Evolutionary conservation across 306 rosid genomes (phyloP), one percentile per base, ranked within the genome.

Genomic region (Medicago lupulina): DNA sequence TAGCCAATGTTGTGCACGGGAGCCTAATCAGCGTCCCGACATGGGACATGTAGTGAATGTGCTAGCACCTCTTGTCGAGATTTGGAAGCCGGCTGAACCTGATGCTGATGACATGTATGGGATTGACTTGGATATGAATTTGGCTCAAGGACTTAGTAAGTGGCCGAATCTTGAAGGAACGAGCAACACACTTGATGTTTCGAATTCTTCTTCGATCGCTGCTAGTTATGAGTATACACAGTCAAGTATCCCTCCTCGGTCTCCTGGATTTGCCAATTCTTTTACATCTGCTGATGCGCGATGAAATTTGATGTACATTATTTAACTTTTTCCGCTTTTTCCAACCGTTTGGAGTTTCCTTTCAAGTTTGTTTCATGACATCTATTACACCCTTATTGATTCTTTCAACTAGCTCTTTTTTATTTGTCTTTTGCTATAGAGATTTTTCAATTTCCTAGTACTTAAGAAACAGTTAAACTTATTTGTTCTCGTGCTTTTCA

Each of bases 21-120:
- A 94, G 87, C 89, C 97, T 0, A 51, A 86, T 79, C 96, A 92
- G 78, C 89, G 98, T 14, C 98, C 98, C 0, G 98, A 94, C 51
- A 92, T 94, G 91, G 74, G 96, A 25, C 93, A 92, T 53, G 90
- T 84, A 4, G 98, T 94, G 80, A 92, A 87, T 67, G 97, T 87
- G 49, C 78, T 94, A 18, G 85, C 95, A 0, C 91, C 97, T 9
- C 96, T 92, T 28, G 85, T 92, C 6, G 95, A 92, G 80, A 80
- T 87, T 13, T 92, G 98, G 98, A 92, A 90, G 81, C 98, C 97
- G 2, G 4, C 90, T 8, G 91, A 82, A 44, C 51, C 76, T 10
- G 83, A 75, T 41, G 49, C 25, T 2, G 96, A 87, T 28, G 95
- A 87, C 13, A 1, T 47, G 1, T 67, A 46, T 53, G 98, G 87